Conservation (phyloP, 129 eudicot genomes). For the Flaveria trinervia region DNA sequence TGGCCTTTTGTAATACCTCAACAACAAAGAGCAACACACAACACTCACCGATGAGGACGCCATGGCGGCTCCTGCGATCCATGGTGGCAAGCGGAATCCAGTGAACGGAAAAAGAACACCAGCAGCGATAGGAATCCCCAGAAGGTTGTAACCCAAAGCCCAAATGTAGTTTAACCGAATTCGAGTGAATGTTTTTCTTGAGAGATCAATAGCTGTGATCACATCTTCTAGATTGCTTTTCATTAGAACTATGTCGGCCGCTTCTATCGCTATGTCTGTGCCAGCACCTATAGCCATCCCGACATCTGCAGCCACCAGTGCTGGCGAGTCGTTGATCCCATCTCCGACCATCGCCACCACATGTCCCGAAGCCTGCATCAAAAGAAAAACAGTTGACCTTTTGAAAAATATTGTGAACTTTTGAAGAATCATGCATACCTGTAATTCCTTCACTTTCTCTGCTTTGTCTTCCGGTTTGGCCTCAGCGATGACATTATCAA, state of each 20-base stretch:
- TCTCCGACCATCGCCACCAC: conserved; percentile 93
- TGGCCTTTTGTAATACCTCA: conserved; percentile 83
- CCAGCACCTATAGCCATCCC: conserved; percentile 96
- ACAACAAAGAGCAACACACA: conserved; percentile 84
- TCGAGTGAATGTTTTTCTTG: conserved; percentile 68
- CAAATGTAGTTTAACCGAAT: conserved; percentile 83
- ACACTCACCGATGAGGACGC: conserved; percentile 96
- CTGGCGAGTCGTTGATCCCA: conserved; percentile 90
- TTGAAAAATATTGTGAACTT: background rate
- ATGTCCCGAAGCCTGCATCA: conserved; percentile 55
- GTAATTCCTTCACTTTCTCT: conserved; percentile 74
- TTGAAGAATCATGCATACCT: conserved; percentile 40
- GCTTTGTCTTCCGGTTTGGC: conserved; percentile 84
- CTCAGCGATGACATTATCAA: conserved; percentile 63
- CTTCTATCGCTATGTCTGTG: conserved; percentile 86
- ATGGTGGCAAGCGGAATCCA: conserved; percentile 90
- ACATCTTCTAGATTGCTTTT: conserved; percentile 85
- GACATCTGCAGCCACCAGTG: conserved; percentile 88
- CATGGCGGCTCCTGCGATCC: conserved; percentile 99
- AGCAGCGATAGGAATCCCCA: conserved; percentile 92
- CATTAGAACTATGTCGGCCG: conserved; percentile 89
- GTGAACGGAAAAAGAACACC: conserved; percentile 74
- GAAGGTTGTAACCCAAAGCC: conserved; percentile 85
- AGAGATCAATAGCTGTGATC: conserved; percentile 85
- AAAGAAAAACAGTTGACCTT: background rate